Base-by-base conservation (phyloP, 108 stramenopile species). In the Tribonema minus region DNA sequence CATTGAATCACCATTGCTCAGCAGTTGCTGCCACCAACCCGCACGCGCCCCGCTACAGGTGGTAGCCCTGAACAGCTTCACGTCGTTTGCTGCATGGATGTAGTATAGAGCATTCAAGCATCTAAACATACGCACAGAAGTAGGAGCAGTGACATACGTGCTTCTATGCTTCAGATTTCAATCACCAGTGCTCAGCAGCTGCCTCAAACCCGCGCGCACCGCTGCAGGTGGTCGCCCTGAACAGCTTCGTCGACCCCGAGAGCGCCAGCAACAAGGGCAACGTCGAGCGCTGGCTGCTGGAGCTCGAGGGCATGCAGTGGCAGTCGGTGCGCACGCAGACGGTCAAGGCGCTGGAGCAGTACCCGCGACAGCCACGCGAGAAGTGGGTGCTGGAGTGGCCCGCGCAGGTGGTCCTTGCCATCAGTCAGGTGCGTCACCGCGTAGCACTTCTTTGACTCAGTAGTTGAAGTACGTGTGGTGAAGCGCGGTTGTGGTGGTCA, bases 381-480 rank as follows among this genome's bases (percentile, higher is more conserved):
- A 26, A 87, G 34, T 89, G 88, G 90, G 79, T 83, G 1, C 68
- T 88, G n/a, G 54, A 84, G 32, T 90, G 90, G 90, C 85, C 88
- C 3, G 90, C 88, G 3, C 90, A 90, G 68, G 86, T 85, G 27
- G 73, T 89, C n/a, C 67, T 90, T 26, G 88, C 84, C 37, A 86
- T 88, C 27, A 68, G 75, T 31, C 68, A 72, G 40, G 77, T 79
- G 25, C 3, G 29, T 54, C 46, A 20, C 46, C 46, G 46, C 46
- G n/a, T n/a, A n/a, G n/a, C n/a, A n/a, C n/a, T n/a, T n/a, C n/a
- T n/a, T n/a, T n/a, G n/a, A n/a, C n/a, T n/a, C n/a, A n/a, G n/a
- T n/a, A n/a, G n/a, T n/a, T n/a, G n/a, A n/a, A n/a, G n/a, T n/a
- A n/a, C n/a, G n/a, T n/a, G n/a, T n/a, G n/a, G n/a, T n/a, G n/a